A percentile compares a stretch with the other conserved stretches of the same genome.
Evolutionary conservation across 202 grass and related monocot species (phyloP).

Genomic region (Schoenoplectus tabernaemontani): DNA sequence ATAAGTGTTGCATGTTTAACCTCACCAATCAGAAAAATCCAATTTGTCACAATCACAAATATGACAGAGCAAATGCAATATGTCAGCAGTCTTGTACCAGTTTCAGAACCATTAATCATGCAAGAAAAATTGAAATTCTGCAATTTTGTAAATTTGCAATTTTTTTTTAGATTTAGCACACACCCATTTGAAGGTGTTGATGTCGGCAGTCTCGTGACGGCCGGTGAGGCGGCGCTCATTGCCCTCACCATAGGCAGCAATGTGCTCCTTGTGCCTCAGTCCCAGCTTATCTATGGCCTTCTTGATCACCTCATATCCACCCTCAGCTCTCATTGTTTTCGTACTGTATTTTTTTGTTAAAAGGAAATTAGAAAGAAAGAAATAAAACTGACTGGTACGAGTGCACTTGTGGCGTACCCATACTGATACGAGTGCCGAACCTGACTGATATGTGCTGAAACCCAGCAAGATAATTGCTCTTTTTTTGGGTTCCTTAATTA

Average conservation of each 20-base stretch:
- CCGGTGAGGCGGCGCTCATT: constrained; percentile 87
- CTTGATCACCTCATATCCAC: constrained; percentile 80
- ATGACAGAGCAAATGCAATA: neutral
- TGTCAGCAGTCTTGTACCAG: neutral
- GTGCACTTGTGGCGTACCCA: neutral
- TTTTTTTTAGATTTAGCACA: neutral
- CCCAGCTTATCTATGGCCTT: constrained; percentile 63
- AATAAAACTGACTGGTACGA: neutral
- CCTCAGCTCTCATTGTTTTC: constrained; percentile 63
- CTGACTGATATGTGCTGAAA: too few relatives aligned
- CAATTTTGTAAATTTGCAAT: neutral
- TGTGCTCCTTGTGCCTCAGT: constrained; percentile 60
- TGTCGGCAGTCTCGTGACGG: constrained; percentile 83
- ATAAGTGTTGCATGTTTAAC: neutral
- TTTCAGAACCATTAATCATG: neutral
- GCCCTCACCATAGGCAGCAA: constrained; percentile 80
- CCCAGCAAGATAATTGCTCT: neutral
- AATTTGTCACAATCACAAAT: neutral
- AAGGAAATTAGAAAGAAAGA: neutral
- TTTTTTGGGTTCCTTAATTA: neutral
- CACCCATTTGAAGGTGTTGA: constrained; percentile 92
- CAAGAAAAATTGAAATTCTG: neutral
- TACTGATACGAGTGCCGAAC: neutral
- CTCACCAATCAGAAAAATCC: neutral
- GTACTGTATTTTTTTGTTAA: constrained; percentile 36